These are phyloP conservation scores for Amniculicola lignicola DNA, from an alignment of 495 filamentous ascomycete species.

Conservation along the genomic window DNA sequence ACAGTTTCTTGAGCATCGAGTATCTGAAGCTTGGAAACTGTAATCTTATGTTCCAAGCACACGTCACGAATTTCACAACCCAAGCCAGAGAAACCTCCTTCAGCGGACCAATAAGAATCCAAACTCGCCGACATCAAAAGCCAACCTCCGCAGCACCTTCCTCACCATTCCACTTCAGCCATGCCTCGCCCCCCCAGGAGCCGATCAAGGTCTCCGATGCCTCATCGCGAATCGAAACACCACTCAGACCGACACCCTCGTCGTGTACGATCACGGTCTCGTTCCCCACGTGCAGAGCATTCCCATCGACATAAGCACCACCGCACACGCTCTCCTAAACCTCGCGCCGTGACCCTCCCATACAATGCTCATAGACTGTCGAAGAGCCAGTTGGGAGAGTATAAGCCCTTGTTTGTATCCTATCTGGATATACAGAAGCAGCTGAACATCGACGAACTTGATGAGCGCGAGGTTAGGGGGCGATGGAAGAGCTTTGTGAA, in stretches of 20 bases:
- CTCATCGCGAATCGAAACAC: slow-evolving; percentile 3
- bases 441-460: slow-evolving; percentile 59
- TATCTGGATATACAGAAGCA: slow-evolving; percentile 92
- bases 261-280: slow-evolving; percentile 22
- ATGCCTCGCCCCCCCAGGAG: too few species aligned
- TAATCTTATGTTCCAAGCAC: too few species aligned
- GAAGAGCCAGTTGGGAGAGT: slow-evolving; percentile 60
- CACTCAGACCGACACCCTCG: slow-evolving; percentile 19
- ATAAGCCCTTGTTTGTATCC: slow-evolving; percentile 71
- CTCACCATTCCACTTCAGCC: too few species aligned
- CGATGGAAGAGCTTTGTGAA: slow-evolving; percentile 90
- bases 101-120: too few species aligned
- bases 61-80: too few species aligned
- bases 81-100: too few species aligned
- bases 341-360: slow-evolving; percentile 51
- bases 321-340: slow-evolving; percentile 20
- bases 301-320: slow-evolving; percentile 8
- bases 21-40: too few species aligned
- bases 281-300: slow-evolving; percentile 17
- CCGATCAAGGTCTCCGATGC: slow-evolving; percentile 13
- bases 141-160: too few species aligned
- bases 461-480: slow-evolving; percentile 68
- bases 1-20: too few species aligned
- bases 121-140: too few species aligned
- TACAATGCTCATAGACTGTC: slow-evolving; percentile 61